A percentile compares a stretch with the other conserved stretches of the same genome.
phyloP scores from a whole-genome alignment of 164 flowering plant species.

The Umbellularia californica region DNA sequence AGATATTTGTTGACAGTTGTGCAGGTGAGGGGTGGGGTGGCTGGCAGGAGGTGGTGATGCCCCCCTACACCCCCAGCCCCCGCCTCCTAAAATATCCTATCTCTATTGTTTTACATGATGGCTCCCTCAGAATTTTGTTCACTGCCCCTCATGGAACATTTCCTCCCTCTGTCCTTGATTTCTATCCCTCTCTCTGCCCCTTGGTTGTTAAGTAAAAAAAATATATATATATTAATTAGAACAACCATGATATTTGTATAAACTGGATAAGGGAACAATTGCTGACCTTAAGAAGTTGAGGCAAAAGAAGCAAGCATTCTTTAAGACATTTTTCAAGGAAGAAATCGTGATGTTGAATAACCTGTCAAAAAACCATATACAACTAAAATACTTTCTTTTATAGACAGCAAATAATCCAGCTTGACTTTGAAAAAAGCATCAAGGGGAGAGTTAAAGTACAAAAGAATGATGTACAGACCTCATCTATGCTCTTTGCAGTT shows the following conservation, averaged over 20 bases:
- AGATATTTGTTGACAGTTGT: too few relatives aligned
- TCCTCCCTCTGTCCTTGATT: too few relatives aligned
- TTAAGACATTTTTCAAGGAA: slow-evolving; percentile 91
- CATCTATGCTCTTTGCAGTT: slow-evolving; percentile 90
- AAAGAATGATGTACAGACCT: slow-evolving; percentile 41
- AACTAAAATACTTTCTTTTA: neutral
- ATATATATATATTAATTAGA: too few relatives aligned
- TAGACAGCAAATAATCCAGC: neutral
- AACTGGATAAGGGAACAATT: neutral
- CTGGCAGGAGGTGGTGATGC: too few relatives aligned
- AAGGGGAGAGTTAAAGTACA: neutral
- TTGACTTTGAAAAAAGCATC: neutral
- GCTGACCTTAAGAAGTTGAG: slow-evolving; percentile 84
- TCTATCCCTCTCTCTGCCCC: too few relatives aligned
- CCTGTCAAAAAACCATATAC: slow-evolving; percentile 41
- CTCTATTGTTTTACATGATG: too few relatives aligned
- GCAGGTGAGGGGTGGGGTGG: too few relatives aligned
- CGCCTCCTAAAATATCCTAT: too few relatives aligned
- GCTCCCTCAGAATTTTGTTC: too few relatives aligned
- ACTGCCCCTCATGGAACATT: too few relatives aligned
- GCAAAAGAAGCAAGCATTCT: slow-evolving; percentile 91
- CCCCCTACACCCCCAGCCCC: too few relatives aligned
- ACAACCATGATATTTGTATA: neutral
- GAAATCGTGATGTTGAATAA: slow-evolving; percentile 81
- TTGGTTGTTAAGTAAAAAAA: too few relatives aligned